phyloP scores from a whole-genome alignment of 352 stramenopile genomes.

The Pythium sp. region DNA sequence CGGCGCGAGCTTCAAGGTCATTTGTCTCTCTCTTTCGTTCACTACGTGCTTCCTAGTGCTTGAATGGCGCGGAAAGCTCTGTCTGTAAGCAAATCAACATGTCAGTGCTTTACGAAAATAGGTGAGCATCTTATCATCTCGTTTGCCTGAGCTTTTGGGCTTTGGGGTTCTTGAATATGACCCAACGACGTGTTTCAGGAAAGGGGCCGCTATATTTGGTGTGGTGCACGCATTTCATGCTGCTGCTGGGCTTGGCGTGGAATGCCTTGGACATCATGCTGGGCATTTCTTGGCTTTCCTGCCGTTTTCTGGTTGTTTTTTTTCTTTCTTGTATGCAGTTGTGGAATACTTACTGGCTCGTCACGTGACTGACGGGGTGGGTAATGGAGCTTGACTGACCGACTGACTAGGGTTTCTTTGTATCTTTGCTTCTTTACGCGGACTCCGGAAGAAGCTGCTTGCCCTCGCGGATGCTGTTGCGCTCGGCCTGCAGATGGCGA shows the following conservation, averaged over 20 bases:
- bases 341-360: not conserved
- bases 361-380: not conserved
- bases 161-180: not conserved
- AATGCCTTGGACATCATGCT: not conserved
- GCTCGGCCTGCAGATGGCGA: conserved; percentile 77
- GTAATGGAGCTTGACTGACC: not conserved
- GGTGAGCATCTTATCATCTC: conserved; percentile 3
- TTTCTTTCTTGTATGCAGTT: not conserved
- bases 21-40: not conserved
- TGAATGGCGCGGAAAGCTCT: not conserved
- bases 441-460: conserved; percentile 15
- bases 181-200: not conserved
- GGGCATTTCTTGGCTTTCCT: not conserved
- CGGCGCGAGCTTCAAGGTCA: conserved; percentile 6
- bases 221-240: too few relatives aligned
- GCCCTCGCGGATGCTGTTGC: conserved; percentile 45
- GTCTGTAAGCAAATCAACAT: not conserved
- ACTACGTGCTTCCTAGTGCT: not conserved
- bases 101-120: conserved; percentile 4
- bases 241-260: not conserved
- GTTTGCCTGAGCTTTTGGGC: not conserved
- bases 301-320: not conserved
- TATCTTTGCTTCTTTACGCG: conserved; percentile 2
- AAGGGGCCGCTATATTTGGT: conserved; percentile 2
- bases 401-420: not conserved